Evolutionary conservation across 805 yeast species (phyloP), one percentile per base, ranked within the genome.

Genomic region (Saccharomycopsis sp.): DNA sequence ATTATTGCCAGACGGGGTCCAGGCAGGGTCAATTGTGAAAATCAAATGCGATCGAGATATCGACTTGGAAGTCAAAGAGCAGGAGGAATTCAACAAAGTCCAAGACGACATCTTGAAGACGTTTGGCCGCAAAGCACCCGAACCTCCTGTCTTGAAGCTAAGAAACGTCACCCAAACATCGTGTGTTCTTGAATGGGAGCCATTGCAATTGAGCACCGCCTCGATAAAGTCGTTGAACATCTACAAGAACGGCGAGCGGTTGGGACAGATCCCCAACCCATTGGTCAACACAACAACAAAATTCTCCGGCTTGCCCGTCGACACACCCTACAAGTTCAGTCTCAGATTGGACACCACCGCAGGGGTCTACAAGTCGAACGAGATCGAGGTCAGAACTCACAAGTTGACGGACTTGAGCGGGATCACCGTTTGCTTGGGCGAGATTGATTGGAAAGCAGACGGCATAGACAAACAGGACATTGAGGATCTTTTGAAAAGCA

Each of bases 371-470:
- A 65, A 65, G 54, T 83, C 95, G 8, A 79, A 86, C 34, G 61
- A 62, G 16, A 58, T 89, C 18, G 71, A 70, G 36, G 74, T 88
- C 12, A 79, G 74, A 43, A 92, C 98, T 3, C 97, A 87, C 58
- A 88, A 86, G 55, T 87, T 89, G 96, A 87, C 96, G 0, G 96
- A 92, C 61, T 68, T 92, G 52, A 71, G 85, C 2, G 98, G 98
- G 45, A 86, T 92, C 43, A 86, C 89, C 0, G 81, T 85, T 1
- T 89, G 97, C 59, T 58, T 87, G 39, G 97, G 98, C 30, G 81
- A 82, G 34, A 68, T 88, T 45, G 78, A 76, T 47, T 65, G 71
- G 32, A 64, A 67, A 38, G 77, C 77, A 34, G 64, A 64, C 27
- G 58, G 58, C 5, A 62, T 75, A 30, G 57, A 69, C 5, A 55